Conservation (phyloP, 768 basidiomycete species). For the Mycena epipterygia region DNA sequence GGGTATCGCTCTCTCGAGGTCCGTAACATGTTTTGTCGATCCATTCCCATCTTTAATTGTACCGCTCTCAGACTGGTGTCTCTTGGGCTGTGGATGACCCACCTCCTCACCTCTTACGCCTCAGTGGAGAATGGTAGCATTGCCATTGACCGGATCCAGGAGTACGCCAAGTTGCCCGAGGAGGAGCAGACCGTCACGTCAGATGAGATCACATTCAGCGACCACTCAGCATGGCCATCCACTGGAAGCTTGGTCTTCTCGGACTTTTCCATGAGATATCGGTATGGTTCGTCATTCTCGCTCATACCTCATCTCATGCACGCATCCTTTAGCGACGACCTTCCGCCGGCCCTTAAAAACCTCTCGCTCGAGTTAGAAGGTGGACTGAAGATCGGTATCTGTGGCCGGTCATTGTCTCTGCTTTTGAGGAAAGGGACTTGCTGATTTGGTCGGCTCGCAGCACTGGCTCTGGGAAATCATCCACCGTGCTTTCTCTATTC, state of each 20-base stretch:
- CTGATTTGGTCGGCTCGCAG: constrained; percentile 3
- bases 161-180: constrained; percentile 21
- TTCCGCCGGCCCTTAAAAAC: constrained; percentile 18
- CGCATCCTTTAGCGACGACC: constrained; percentile 4
- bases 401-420: constrained; percentile 16
- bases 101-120: constrained; percentile 12
- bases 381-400: constrained; percentile 19
- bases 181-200: constrained; percentile 14
- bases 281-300: neutral
- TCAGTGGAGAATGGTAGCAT: constrained; percentile 25
- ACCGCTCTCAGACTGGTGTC: constrained; percentile 6
- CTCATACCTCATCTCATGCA: neutral
- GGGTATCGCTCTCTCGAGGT: constrained; percentile 22
- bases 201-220: neutral
- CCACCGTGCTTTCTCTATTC: constrained; percentile 25
- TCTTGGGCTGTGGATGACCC: constrained; percentile 2
- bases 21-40: neutral
- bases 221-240: constrained; percentile 21
- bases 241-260: too few species aligned
- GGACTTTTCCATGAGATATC: constrained; percentile 30
- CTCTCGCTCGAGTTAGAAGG: too few species aligned
- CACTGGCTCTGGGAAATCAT: constrained; percentile 23
- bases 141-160: constrained; percentile 25
- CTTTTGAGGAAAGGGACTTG: neutral
- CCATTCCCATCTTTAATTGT: neutral